Evolutionary conservation across 352 stramenopile genomes (phyloP).

Genomic region (Sclerospora graminicola): DNA sequence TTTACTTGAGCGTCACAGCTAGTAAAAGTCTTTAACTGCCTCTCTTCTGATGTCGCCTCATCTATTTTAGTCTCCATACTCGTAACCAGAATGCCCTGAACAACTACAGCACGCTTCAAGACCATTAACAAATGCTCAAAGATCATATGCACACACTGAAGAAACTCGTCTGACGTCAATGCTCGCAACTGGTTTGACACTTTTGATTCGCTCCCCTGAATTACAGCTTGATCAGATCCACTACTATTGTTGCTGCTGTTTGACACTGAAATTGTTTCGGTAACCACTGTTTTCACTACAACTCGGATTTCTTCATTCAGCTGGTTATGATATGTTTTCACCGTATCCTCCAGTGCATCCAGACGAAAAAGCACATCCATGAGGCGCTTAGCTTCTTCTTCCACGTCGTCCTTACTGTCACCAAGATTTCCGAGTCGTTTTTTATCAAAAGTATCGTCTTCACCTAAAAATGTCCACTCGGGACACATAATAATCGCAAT

Average conservation of each 20-base stretch:
- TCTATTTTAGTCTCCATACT: constrained; percentile 72
- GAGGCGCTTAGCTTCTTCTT: constrained; percentile 37
- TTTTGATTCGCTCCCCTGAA: constrained; percentile 49
- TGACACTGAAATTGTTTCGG: constrained; percentile 73
- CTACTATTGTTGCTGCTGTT: constrained; percentile 29
- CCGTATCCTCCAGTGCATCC: constrained; percentile 54
- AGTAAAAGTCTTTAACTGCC: constrained; percentile 10
- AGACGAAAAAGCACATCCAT: constrained; percentile 70
- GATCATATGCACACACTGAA: constrained; percentile 84
- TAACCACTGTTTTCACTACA: constrained; percentile 84
- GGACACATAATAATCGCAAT: constrained; percentile 70
- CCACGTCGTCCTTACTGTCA: constrained; percentile 27
- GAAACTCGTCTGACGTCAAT: constrained; percentile 75
- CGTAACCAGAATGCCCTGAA: constrained; percentile 58
- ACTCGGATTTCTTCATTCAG: constrained; percentile 83
- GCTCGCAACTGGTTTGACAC: constrained; percentile 72
- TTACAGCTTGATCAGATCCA: constrained; percentile 11
- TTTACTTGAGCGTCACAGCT: constrained; percentile 4
- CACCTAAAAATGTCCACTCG: constrained; percentile 72
- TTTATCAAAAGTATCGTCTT: constrained; percentile 20
- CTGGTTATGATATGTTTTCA: constrained; percentile 69
- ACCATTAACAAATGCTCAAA: constrained; percentile 83
- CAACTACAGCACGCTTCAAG: constrained; percentile 65
- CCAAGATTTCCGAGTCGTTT: constrained; percentile 14
- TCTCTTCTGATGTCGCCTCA: constrained; percentile 29